Conservation (phyloP, 2,329 filamentous ascomycete genomes). For the Rosellinia necatrix region DNA sequence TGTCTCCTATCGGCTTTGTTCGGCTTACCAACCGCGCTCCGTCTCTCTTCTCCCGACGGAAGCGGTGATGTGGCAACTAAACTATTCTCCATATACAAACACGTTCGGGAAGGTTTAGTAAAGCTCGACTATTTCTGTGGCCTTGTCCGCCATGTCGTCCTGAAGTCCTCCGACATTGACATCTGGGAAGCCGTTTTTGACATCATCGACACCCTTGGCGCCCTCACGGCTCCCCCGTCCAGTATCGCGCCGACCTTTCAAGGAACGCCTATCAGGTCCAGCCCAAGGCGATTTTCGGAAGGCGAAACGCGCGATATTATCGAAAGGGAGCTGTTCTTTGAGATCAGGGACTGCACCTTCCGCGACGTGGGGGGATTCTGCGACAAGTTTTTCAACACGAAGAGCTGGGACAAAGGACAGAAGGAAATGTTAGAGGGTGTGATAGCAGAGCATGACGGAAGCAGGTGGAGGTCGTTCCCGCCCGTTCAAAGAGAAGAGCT, state of each 20-base stretch:
- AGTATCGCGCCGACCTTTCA: not conserved
- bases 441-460: not conserved
- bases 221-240: not conserved
- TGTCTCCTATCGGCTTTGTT: too few species aligned
- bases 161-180: not conserved
- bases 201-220: not conserved
- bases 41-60: too few species aligned
- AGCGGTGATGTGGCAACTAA: too few species aligned
- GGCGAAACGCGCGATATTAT: not conserved
- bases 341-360: constrained; percentile 1
- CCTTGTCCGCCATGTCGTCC: too few species aligned
- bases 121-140: too few species aligned
- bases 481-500: not conserved
- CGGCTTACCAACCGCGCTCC: too few species aligned
- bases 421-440: not conserved
- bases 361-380: not conserved
- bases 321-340: not conserved
- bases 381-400: not conserved
- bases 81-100: too few species aligned
- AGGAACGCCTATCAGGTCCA: not conserved
- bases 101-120: too few species aligned
- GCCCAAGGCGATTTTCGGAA: not conserved
- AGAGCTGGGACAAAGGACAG: not conserved
- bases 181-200: not conserved
- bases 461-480: not conserved